These are phyloP conservation scores for Xenoacremonium recifei DNA, from an alignment of 2,329 filamentous ascomycete genomes.

Conservation along the genomic window DNA sequence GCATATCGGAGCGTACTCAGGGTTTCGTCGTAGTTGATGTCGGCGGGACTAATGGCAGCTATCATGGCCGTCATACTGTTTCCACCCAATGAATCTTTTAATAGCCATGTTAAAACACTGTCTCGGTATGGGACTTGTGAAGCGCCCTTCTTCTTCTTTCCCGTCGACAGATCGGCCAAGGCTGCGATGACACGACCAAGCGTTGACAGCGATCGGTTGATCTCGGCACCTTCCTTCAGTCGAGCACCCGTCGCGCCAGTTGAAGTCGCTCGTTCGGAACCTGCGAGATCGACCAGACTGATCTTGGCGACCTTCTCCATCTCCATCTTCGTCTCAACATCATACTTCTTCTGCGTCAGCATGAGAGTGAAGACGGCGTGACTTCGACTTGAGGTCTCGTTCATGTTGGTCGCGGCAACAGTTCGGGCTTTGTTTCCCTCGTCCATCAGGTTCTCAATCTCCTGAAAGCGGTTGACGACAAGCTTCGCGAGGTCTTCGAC, in stretches of 20 bases:
- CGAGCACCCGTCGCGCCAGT: conserved; percentile 94
- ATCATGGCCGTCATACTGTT: conserved; percentile 99
- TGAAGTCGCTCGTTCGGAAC: conserved; percentile 94
- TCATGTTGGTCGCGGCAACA: conserved; percentile 99
- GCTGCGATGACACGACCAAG: conserved; percentile 96
- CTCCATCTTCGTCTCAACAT: conserved; percentile 92
- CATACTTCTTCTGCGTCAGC: conserved; percentile 88
- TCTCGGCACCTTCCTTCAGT: conserved; percentile 96
- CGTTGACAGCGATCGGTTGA: conserved; percentile 95
- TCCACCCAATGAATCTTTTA: conserved; percentile 95
- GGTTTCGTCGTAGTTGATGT: conserved; percentile 99
- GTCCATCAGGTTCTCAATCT: conserved; percentile 98
- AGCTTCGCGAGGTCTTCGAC: conserved; percentile 97
- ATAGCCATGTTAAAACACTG: conserved; percentile 90
- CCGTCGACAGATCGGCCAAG: conserved; percentile 83
- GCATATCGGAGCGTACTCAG: conserved; percentile 94
- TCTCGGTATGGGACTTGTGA: conserved; percentile 93
- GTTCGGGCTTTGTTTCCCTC: conserved; percentile 98
- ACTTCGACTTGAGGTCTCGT: conserved; percentile 97
- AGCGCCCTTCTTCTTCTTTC: conserved; percentile 70
- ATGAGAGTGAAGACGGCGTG: conserved; percentile 98
- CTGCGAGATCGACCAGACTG: conserved; percentile 94
- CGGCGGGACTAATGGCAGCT: conserved; percentile 94
- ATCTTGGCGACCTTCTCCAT: conserved; percentile 98
- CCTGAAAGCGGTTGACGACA: conserved; percentile 86